phyloP scores from a whole-genome alignment of 2,329 filamentous ascomycete species.

The Iodosphaeria phyllophila region DNA sequence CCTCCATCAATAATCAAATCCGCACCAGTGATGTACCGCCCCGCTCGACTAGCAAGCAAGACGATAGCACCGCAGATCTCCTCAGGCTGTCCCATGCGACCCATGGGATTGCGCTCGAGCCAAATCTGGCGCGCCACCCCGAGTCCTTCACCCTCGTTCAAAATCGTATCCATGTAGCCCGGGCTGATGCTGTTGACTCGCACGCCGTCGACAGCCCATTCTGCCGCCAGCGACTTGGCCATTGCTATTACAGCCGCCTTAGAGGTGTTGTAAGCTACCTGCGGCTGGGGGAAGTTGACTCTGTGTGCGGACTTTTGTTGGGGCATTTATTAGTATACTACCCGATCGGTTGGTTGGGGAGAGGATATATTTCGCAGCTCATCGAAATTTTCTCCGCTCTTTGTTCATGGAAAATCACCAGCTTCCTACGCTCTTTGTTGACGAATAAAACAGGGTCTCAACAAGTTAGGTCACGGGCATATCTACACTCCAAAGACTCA shows the following conservation, averaged over 20 bases:
- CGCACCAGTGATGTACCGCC: conserved; percentile 49
- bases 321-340: too few species aligned
- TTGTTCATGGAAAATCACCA: too few species aligned
- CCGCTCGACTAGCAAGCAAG: conserved; percentile 38
- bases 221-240: conserved; percentile 46
- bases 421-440: too few species aligned
- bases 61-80: conserved; percentile 46
- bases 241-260: conserved; percentile 49
- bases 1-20: conserved; percentile 49
- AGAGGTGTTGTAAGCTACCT: conserved; percentile 52
- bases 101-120: conserved; percentile 39
- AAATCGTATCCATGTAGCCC: conserved; percentile 60
- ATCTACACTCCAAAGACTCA: too few species aligned
- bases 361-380: too few species aligned
- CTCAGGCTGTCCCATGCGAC: conserved; percentile 43
- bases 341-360: too few species aligned
- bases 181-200: conserved; percentile 52
- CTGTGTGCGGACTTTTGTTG: conserved; percentile 45
- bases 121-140: conserved; percentile 33
- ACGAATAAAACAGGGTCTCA: too few species aligned
- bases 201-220: conserved; percentile 56
- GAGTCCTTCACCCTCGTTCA: conserved; percentile 47
- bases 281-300: conserved; percentile 56
- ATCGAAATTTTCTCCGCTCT: too few species aligned
- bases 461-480: too few species aligned